Percentiles rank a stretch among this genome's conserved stretches.
Evolutionary conservation across 2,329 filamentous ascomycete genomes (phyloP).

Genomic region (Torrubiella hemipterigena): DNA sequence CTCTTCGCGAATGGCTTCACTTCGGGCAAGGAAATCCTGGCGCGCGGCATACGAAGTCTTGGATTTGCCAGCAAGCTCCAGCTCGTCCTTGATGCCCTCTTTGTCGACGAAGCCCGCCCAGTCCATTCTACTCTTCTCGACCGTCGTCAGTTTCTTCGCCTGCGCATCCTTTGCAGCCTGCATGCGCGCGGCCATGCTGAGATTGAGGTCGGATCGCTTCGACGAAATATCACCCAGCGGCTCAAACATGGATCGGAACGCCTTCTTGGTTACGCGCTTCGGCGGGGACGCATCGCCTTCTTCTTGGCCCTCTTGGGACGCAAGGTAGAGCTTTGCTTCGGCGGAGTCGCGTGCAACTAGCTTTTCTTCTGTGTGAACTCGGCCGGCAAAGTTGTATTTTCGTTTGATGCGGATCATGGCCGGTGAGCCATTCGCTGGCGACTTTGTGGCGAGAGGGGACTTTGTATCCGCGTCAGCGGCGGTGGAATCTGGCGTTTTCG

Average conservation of each 20-base stretch:
- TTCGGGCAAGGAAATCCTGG: conserved; percentile 54
- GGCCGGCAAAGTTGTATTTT: conserved; percentile 64
- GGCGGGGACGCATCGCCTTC: conserved; percentile 17
- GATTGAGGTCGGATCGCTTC: conserved; percentile 43
- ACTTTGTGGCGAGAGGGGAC: conserved; percentile 4
- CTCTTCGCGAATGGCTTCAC: conserved; percentile 49
- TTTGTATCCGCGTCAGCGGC: not conserved
- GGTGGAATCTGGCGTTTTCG: not conserved
- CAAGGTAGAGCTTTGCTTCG: conserved; percentile 52
- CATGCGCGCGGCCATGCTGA: conserved; percentile 38
- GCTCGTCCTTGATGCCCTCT: conserved; percentile 58
- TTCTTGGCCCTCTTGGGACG: conserved; percentile 28
- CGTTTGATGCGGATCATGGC: conserved; percentile 53
- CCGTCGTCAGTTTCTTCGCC: conserved; percentile 56
- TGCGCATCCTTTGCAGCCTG: conserved; percentile 35
- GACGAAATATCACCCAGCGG: conserved; percentile 32
- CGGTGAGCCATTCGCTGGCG: conserved; percentile 13
- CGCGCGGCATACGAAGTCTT: conserved; percentile 51
- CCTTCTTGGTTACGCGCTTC: conserved; percentile 37
- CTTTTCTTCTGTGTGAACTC: conserved; percentile 61
- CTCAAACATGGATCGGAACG: conserved; percentile 52
- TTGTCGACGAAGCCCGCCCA: conserved; percentile 63
- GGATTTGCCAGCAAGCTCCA: conserved; percentile 50
- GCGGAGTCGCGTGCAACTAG: conserved; percentile 52
- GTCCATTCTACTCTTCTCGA: conserved; percentile 62